Conservation (phyloP, 768 basidiomycete species). For the Suillus tomentosus region DNA sequence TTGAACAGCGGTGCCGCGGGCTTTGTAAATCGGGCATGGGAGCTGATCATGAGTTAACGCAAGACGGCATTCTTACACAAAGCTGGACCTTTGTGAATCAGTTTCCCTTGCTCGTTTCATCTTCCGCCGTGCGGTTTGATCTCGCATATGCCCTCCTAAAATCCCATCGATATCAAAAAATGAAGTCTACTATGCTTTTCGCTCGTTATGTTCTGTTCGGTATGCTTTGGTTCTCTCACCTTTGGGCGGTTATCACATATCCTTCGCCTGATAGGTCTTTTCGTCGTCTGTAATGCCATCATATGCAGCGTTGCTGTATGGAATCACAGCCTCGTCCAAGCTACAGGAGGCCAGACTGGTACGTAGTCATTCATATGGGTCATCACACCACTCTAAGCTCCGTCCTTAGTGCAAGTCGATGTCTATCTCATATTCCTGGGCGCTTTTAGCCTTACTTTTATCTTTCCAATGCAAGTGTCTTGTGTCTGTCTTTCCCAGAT, state of each 20-base stretch:
- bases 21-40: neutral
- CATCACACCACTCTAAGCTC: constrained; percentile 15
- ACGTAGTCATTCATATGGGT: constrained; percentile 24
- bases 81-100: constrained; percentile 33
- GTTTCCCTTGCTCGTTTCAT: neutral
- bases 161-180: constrained; percentile 26
- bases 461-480: constrained; percentile 57
- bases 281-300: constrained; percentile 66
- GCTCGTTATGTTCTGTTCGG: constrained; percentile 66
- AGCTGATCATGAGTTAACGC: constrained; percentile 6
- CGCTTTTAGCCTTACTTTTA: constrained; percentile 54
- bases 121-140: constrained; percentile 36
- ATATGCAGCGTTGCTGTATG: constrained; percentile 67
- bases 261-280: constrained; percentile 44
- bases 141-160: constrained; percentile 33
- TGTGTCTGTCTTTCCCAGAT: neutral
- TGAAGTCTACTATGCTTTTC: constrained; percentile 48
- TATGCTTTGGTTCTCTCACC: constrained; percentile 25
- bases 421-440: constrained; percentile 62
- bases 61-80: constrained; percentile 19
- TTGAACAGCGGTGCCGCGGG: neutral
- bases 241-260: neutral
- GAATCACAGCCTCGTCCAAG: constrained; percentile 57
- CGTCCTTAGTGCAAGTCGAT: constrained; percentile 48
- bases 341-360: constrained; percentile 39